Conservation (phyloP, 2,329 filamentous ascomycete genomes). For the Corynespora cassiicola region DNA sequence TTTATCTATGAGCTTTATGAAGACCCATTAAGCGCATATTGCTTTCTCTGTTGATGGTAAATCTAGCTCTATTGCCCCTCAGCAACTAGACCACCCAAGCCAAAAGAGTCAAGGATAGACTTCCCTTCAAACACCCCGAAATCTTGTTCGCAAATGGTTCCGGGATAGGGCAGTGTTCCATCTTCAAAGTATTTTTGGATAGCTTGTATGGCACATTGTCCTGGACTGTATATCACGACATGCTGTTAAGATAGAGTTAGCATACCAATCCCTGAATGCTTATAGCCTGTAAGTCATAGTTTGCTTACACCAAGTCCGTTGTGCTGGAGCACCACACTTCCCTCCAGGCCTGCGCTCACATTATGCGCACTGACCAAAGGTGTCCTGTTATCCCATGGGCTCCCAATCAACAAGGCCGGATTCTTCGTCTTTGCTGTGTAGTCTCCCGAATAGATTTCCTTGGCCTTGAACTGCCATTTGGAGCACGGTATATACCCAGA, state of each 20-base stretch:
- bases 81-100: too few relatives aligned
- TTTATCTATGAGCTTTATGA: too few relatives aligned
- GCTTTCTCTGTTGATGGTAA: too few relatives aligned
- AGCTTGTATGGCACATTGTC: slow-evolving; percentile 7
- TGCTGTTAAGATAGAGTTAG: slow-evolving; percentile 3
- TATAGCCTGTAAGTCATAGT: neutral
- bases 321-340: slow-evolving; percentile 14
- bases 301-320: slow-evolving; percentile 17
- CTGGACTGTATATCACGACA: neutral
- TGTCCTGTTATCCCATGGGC: slow-evolving; percentile 9
- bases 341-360: slow-evolving; percentile 11
- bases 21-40: too few relatives aligned
- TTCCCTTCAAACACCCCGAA: slow-evolving; percentile 10
- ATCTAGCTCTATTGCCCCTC: too few relatives aligned
- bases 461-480: slow-evolving; percentile 12
- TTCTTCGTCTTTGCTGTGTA: slow-evolving; percentile 17
- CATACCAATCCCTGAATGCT: slow-evolving; percentile 3
- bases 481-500: slow-evolving; percentile 5
- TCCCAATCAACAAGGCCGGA: slow-evolving; percentile 12
- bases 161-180: slow-evolving; percentile 12
- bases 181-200: slow-evolving; percentile 11
- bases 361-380: slow-evolving; percentile 12
- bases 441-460: slow-evolving; percentile 12
- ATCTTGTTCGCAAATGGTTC: slow-evolving; percentile 17
- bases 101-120: slow-evolving; percentile 4